Evolutionary conservation across 129 eudicot species (phyloP), one percentile per base, ranked within the genome.

Genomic region (Pulicaria dysenterica): DNA sequence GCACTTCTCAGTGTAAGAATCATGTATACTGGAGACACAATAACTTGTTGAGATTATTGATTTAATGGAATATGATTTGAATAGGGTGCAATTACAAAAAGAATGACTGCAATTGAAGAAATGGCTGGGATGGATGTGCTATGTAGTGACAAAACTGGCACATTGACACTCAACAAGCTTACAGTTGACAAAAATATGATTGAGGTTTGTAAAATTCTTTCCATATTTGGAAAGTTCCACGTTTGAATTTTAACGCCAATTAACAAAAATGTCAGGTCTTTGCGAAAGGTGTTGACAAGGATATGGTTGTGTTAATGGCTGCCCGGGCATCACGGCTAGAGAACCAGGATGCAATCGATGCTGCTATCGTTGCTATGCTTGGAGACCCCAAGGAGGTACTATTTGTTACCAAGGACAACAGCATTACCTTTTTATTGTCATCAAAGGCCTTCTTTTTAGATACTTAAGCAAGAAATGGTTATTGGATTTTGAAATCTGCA

Each of bases 71-170:
- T 53, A 11, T 39, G 51, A 50, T 43, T 61, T 2, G 15, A 72
- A 63, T 49, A 90, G 90, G 96, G 96, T 45, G 96, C 96, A 0
- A 90, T 90, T 5, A 90, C 96, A 7, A 90, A 90, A 74, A 90
- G 96, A 85, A 90, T 90, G 96, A 90, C 96, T 3, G 94, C 96
- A 0, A 87, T 90, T 8, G 96, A 90, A 73, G 96, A 90, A 79
- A 87, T 90, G 96, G 96, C 96, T 16, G 94, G 96, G 60, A 90
- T 90, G 96, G 96, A 90, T 79, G 96, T 90, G 34, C 73, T 90
- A 6, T 90, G 96, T 75, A 90, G 96, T 63, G 96, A 90, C 77
- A 90, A 90, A 77, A 90, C 96, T 10, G 94, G 96, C 50, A 87
- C 96, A 15, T 44, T 90, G 59, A 90, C 96, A 67, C 88, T 90